phyloP scores from a whole-genome alignment of 2,329 filamentous ascomycete genomes.

The Grosmannia serpens region DNA sequence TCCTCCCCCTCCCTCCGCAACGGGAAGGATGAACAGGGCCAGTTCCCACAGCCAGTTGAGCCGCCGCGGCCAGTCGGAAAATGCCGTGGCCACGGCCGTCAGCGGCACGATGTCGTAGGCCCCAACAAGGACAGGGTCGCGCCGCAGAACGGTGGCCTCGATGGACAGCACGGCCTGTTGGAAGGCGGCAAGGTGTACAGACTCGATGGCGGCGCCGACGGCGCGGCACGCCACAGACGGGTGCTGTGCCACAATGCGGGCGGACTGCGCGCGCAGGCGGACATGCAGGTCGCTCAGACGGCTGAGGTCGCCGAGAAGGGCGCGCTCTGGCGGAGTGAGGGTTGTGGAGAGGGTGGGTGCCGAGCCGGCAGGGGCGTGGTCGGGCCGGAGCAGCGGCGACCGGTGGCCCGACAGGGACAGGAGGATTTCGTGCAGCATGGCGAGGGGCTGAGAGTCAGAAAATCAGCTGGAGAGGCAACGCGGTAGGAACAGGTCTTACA shows the following conservation, averaged over 20 bases:
- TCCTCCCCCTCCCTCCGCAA: constrained; percentile 12
- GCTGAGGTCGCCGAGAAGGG: constrained; percentile 66
- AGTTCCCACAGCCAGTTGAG: constrained; percentile 80
- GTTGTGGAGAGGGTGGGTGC: constrained; percentile 26
- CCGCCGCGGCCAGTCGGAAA: constrained; percentile 73
- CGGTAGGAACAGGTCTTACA: background rate
- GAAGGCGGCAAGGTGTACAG: constrained; percentile 66
- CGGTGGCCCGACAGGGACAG: constrained; percentile 90
- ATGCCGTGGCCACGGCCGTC: constrained; percentile 72
- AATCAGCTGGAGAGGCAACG: no score
- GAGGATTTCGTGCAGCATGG: constrained; percentile 97
- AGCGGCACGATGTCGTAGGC: constrained; percentile 90
- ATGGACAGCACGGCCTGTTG: constrained; percentile 76
- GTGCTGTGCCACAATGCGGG: constrained; percentile 58
- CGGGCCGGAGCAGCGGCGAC: constrained; percentile 66
- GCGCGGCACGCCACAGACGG: constrained; percentile 77
- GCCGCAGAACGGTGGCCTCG: constrained; percentile 63
- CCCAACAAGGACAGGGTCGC: constrained; percentile 71
- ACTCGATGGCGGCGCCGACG: constrained; percentile 65
- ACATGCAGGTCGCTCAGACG: constrained; percentile 70
- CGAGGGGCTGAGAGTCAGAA: background rate
- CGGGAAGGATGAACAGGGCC: constrained; percentile 51
- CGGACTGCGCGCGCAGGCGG: constrained; percentile 54
- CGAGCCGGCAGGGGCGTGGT: constrained; percentile 29
- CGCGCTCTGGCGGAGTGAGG: constrained; percentile 68